Percentiles rank a stretch among this genome's conserved stretches.
These are phyloP conservation scores for Colletotrichum trifolii DNA, from an alignment of 2,329 filamentous ascomycete species.

Conservation along the genomic window DNA sequence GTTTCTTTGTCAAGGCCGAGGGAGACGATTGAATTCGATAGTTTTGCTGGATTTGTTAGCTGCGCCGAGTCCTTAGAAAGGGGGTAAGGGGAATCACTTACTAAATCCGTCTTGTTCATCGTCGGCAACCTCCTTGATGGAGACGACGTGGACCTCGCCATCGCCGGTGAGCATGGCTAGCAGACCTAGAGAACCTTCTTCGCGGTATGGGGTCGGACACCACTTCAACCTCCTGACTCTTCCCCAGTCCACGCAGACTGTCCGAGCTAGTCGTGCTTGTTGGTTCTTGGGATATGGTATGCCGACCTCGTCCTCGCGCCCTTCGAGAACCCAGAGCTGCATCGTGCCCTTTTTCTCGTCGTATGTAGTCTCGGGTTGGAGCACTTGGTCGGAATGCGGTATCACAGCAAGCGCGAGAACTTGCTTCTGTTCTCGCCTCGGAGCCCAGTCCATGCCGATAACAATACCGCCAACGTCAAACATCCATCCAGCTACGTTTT, in stretches of 20 bases:
- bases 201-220: constrained; percentile 58
- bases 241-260: constrained; percentile 62
- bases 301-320: constrained; percentile 44
- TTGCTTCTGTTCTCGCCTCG: constrained; percentile 52
- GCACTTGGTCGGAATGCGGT: constrained; percentile 62
- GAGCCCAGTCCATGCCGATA: constrained; percentile 64
- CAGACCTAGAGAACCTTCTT: constrained; percentile 48
- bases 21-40: constrained; percentile 56
- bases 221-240: constrained; percentile 62
- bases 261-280: constrained; percentile 53
- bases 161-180: constrained; percentile 63
- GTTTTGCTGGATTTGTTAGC: constrained; percentile 53
- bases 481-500: constrained; percentile 59
- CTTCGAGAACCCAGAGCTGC: constrained; percentile 63
- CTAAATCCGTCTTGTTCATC: constrained; percentile 50
- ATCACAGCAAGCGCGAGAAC: constrained; percentile 63
- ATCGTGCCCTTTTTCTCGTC: constrained; percentile 58
- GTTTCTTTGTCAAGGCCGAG: constrained; percentile 60
- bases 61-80: not conserved
- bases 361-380: constrained; percentile 51
- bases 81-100: constrained; percentile 42
- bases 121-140: constrained; percentile 48
- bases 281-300: constrained; percentile 48
- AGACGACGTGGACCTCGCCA: constrained; percentile 61
- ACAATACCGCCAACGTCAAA: constrained; percentile 66